Percentiles rank a stretch among this genome's conserved stretches.
phyloP scores from a whole-genome alignment of 1,284 basidiomycete genomes.

The Austroboletus olivaceoglutinosus region DNA sequence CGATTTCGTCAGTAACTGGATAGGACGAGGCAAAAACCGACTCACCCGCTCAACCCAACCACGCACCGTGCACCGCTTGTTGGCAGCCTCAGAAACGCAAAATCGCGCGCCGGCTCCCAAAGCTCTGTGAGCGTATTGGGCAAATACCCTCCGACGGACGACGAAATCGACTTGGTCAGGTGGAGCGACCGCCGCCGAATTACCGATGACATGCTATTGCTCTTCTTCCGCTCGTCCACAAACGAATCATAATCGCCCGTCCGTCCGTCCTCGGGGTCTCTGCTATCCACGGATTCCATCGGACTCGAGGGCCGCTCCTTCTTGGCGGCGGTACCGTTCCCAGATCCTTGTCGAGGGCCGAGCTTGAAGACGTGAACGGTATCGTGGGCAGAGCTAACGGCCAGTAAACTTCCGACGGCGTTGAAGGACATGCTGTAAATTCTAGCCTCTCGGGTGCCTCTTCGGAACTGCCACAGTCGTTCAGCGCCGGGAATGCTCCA shows the following conservation, averaged over 20 bases:
- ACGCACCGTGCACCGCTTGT: conserved; percentile 76
- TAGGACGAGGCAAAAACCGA: conserved; percentile 13
- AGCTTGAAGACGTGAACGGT: conserved; percentile 98
- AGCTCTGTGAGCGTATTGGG: conserved; percentile 91
- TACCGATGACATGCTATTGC: conserved; percentile 54
- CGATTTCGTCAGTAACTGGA: background rate
- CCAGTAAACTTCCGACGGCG: conserved; percentile 76
- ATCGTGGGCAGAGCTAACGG: conserved; percentile 89
- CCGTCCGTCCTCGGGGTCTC: conserved; percentile 50
- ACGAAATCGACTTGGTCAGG: conserved; percentile 76
- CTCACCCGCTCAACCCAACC: conserved; percentile 83
- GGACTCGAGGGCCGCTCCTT: conserved; percentile 48
- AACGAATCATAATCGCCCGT: conserved; percentile 76
- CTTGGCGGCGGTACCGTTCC: conserved; percentile 15
- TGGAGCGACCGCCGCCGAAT: conserved; percentile 74
- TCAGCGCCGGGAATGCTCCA: conserved; percentile 91
- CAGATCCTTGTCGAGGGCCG: conserved; percentile 25
- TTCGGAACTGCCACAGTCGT: conserved; percentile 91
- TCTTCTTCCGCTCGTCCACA: conserved; percentile 66
- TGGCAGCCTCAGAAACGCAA: conserved; percentile 91
- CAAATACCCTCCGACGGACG: conserved; percentile 86
- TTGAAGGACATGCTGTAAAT: conserved; percentile 97
- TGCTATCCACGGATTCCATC: conserved; percentile 62
- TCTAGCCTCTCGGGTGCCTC: conserved; percentile 82
- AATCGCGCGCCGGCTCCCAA: conserved; percentile 96